These are phyloP conservation scores for Chaetomium cochliodes DNA, from an alignment of 495 filamentous ascomycete species.

Conservation along the genomic window DNA sequence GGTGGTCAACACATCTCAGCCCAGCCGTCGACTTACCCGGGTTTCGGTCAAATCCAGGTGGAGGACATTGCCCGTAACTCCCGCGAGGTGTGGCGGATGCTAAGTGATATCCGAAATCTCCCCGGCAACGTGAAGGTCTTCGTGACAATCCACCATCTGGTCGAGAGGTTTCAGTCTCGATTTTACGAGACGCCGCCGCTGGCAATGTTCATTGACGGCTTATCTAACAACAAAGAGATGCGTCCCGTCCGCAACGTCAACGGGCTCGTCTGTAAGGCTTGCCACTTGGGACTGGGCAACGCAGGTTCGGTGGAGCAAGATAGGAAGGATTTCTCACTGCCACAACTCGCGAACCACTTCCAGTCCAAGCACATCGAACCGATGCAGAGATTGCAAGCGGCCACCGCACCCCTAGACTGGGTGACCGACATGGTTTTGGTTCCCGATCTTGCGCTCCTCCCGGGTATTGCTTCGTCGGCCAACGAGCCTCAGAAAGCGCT, in stretches of 20 bases:
- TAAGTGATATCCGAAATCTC: slow-evolving; percentile 60
- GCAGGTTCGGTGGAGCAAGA: slow-evolving; percentile 38
- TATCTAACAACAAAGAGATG: slow-evolving; percentile 64
- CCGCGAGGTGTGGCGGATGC: slow-evolving; percentile 60
- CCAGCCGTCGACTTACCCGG: slow-evolving; percentile 27
- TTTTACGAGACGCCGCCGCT: slow-evolving; percentile 58
- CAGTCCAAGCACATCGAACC: slow-evolving; percentile 55
- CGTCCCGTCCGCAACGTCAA: slow-evolving; percentile 64
- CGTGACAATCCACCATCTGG: slow-evolving; percentile 61
- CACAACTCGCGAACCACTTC: slow-evolving; percentile 67
- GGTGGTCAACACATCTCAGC: slow-evolving; percentile 24
- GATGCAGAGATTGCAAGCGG: slow-evolving; percentile 29
- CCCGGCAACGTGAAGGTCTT: slow-evolving; percentile 61
- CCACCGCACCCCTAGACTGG: slow-evolving; percentile 55
- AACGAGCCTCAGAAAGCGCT: slow-evolving; percentile 56
- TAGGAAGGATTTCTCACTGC: slow-evolving; percentile 57
- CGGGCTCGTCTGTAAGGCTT: slow-evolving; percentile 63
- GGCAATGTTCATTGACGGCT: slow-evolving; percentile 62
- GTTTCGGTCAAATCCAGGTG: slow-evolving; percentile 53
- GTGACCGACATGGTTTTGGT: slow-evolving; percentile 67
- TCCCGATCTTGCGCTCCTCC: slow-evolving; percentile 52
- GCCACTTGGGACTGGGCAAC: slow-evolving; percentile 43
- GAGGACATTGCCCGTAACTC: slow-evolving; percentile 58
- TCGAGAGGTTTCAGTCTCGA: slow-evolving; percentile 51
- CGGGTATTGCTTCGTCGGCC: slow-evolving; percentile 45